Conservation (phyloP, 1,139 yeast genomes). For the Blastobotrys illinoisensis region DNA sequence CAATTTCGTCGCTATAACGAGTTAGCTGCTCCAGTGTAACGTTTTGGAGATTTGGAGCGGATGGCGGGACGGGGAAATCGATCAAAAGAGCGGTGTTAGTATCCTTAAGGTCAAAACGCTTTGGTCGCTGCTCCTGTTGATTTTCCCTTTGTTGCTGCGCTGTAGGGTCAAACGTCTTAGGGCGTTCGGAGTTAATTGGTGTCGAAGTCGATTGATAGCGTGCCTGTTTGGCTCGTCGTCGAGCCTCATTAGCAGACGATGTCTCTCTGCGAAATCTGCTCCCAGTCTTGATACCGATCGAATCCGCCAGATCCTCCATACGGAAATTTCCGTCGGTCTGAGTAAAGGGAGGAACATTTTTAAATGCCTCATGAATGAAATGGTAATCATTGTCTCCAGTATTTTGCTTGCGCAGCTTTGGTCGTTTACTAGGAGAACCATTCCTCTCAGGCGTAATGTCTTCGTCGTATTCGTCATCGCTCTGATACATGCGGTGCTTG, state of each 20-base stretch:
- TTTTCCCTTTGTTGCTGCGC: neutral
- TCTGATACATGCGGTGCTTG: neutral
- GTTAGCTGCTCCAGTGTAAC: constrained; percentile 9
- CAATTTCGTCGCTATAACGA: constrained; percentile 16
- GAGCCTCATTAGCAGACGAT: neutral
- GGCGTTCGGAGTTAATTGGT: constrained; percentile 10
- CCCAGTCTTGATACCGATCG: constrained; percentile 13
- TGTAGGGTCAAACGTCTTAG: constrained; percentile 7
- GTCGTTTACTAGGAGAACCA: neutral
- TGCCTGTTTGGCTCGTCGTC: neutral
- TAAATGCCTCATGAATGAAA: constrained; percentile 14
- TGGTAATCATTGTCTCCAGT: neutral
- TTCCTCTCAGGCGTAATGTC: neutral
- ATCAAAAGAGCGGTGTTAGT: constrained; percentile 1
- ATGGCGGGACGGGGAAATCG: constrained; percentile 7
- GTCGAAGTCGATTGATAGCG: constrained; percentile 10
- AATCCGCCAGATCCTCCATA: constrained; percentile 29
- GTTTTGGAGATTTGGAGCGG: constrained; percentile 1
- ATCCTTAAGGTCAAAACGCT: constrained; percentile 2
- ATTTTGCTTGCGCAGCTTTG: neutral
- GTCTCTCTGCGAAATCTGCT: neutral
- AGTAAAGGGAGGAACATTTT: constrained; percentile 38
- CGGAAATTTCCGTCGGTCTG: constrained; percentile 38
- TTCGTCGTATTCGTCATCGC: neutral
- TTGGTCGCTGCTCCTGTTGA: neutral